phyloP scores from a whole-genome alignment of 345 rosid genomes.

The Pugionium cornutum region DNA sequence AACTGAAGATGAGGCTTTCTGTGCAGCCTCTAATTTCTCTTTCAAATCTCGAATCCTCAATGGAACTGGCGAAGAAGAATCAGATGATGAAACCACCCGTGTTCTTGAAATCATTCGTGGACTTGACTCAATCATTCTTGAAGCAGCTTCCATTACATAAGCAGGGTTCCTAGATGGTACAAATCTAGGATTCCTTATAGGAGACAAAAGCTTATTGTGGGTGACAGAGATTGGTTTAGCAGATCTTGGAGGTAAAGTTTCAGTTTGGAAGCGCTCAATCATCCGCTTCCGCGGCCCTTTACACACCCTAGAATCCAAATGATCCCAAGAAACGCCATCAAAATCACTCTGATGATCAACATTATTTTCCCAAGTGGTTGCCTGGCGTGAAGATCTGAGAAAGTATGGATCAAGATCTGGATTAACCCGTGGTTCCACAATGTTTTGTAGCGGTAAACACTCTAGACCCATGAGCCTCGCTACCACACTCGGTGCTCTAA shows the following conservation, averaged over 20 bases:
- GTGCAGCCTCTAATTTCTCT: constrained; percentile 68
- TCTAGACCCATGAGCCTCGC: constrained; percentile 98
- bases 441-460: constrained; percentile 65
- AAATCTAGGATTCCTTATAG: constrained; percentile 87
- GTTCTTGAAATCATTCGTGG: constrained; percentile 53
- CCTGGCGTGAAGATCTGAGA: constrained; percentile 54
- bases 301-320: constrained; percentile 47
- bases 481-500: constrained; percentile 81
- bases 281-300: constrained; percentile 59
- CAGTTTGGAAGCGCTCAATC: constrained; percentile 90
- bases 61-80: constrained; percentile 66
- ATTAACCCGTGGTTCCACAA: constrained; percentile 53
- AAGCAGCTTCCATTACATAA: constrained; percentile 96
- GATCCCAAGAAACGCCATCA: constrained; percentile 55
- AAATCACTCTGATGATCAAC: constrained; percentile 49
- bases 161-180: constrained; percentile 80
- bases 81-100: constrained; percentile 51
- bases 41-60: constrained; percentile 62
- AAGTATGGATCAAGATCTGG: constrained; percentile 55
- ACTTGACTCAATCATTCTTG: constrained; percentile 71
- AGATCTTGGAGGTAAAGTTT: constrained; percentile 86
- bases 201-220: constrained; percentile 88
- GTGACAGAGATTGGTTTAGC: constrained; percentile 94
- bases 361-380: constrained; percentile 48
- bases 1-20: constrained; percentile 40